Conservation (phyloP, 1,284 basidiomycete species). For the Trametes polyzona region DNA sequence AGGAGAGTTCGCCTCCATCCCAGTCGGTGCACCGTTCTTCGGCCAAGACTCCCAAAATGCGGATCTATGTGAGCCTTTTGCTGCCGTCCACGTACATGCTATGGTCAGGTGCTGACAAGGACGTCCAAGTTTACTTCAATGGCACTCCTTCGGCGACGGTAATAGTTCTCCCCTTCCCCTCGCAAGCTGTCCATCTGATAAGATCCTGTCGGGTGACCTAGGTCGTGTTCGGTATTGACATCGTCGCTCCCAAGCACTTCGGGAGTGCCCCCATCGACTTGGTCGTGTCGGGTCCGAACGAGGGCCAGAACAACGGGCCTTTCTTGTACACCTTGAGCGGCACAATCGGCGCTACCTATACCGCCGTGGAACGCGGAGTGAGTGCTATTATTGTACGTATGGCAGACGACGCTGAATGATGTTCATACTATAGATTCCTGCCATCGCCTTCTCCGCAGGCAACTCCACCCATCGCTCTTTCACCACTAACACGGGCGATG, state of each 20-base stretch:
- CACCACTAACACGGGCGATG: slow-evolving; percentile 31
- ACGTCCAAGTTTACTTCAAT: slow-evolving; percentile 35
- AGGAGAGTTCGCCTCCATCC: slow-evolving; percentile 33
- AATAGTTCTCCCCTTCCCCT: not conserved
- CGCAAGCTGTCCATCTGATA: slow-evolving; percentile 3
- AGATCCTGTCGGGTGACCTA: slow-evolving; percentile 3
- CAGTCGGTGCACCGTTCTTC: slow-evolving; percentile 34
- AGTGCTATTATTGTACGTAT: not conserved
- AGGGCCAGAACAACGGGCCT: slow-evolving; percentile 33
- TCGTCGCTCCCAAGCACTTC: slow-evolving; percentile 32
- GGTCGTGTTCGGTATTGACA: slow-evolving; percentile 33
- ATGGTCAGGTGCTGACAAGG: slow-evolving; percentile 14
- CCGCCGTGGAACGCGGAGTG: slow-evolving; percentile 33
- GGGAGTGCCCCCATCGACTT: slow-evolving; percentile 30
- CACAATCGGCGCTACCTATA: slow-evolving; percentile 35
- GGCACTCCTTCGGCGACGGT: slow-evolving; percentile 35
- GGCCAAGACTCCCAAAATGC: slow-evolving; percentile 30
- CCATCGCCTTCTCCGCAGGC: slow-evolving; percentile 34
- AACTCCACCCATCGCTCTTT: slow-evolving; percentile 35
- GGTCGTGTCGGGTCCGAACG: slow-evolving; percentile 36
- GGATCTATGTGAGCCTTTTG: slow-evolving; percentile 31
- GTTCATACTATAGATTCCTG: slow-evolving; percentile 26
- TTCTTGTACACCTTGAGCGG: slow-evolving; percentile 35
- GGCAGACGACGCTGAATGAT: not conserved
- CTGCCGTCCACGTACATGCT: not conserved